Percentiles rank a stretch among this genome's conserved stretches.
Evolutionary conservation across 768 basidiomycete genomes (phyloP).

Genomic region (Xanthoconium stramineum): DNA sequence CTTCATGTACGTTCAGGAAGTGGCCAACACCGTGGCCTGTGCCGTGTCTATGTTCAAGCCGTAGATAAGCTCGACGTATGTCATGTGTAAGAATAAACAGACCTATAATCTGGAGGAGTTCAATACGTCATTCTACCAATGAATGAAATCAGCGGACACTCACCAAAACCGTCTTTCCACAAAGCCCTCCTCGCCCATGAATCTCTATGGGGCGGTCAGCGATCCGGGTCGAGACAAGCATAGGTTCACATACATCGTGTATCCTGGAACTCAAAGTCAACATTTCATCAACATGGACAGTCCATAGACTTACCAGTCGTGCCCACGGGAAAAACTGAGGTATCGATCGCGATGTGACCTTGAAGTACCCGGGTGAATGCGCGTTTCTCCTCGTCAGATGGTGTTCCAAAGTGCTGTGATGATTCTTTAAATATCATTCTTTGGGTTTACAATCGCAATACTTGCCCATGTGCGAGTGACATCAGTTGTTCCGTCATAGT

Average conservation of each 20-base stretch:
- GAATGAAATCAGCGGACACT: slow-evolving; percentile 13
- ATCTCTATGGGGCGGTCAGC: slow-evolving; percentile 48
- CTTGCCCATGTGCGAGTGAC: slow-evolving; percentile 85
- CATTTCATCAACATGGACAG: not conserved
- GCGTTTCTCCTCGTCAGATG: slow-evolving; percentile 76
- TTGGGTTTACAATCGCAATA: not conserved
- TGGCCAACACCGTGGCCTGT: slow-evolving; percentile 96
- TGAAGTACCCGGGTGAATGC: slow-evolving; percentile 91
- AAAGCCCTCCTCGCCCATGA: slow-evolving; percentile 73
- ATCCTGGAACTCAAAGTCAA: slow-evolving; percentile 39
- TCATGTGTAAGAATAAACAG: slow-evolving; percentile 1
- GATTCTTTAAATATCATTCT: not conserved
- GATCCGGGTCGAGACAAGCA: not conserved
- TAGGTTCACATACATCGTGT: slow-evolving; percentile 43
- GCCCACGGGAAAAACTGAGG: slow-evolving; percentile 75
- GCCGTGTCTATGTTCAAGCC: slow-evolving; percentile 57
- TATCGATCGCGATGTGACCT: slow-evolving; percentile 88
- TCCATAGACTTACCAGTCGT: slow-evolving; percentile 54
- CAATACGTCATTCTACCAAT: not conserved
- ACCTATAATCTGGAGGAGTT: slow-evolving; percentile 53
- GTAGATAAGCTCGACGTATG: not conserved
- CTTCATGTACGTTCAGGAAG: slow-evolving; percentile 93
- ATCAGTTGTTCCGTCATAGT: slow-evolving; percentile 92
- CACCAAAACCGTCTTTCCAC: slow-evolving; percentile 87
- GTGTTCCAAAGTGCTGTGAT: slow-evolving; percentile 80